Percentiles rank a stretch among this genome's conserved stretches.
These are phyloP conservation scores for Pleurotus pulmonarius DNA, from an alignment of 768 basidiomycete genomes.

Conservation along the genomic window DNA sequence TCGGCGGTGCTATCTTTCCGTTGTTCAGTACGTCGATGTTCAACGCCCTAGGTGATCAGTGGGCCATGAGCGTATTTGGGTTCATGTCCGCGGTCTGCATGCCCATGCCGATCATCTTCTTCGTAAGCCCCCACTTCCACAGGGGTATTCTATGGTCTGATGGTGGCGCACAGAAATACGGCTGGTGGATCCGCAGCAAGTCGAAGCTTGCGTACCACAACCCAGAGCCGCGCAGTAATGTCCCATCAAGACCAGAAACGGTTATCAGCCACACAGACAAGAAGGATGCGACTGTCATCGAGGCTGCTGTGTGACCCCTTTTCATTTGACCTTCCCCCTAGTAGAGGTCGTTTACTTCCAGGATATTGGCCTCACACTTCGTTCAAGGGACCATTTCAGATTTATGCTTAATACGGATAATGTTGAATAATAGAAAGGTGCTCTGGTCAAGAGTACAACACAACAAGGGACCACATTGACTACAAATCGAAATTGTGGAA, in stretches of 20 bases:
- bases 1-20: slow-evolving; percentile 62
- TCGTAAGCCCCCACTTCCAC: slow-evolving; percentile 29
- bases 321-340: no score
- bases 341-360: no score
- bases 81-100: slow-evolving; percentile 45
- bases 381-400: no score
- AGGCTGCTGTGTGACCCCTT: not conserved
- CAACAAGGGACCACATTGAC: no score
- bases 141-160: slow-evolving; percentile 6
- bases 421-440: no score
- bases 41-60: slow-evolving; percentile 44
- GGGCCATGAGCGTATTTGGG: slow-evolving; percentile 55
- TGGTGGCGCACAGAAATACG: slow-evolving; percentile 39
- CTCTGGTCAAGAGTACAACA: no score
- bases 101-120: slow-evolving; percentile 56
- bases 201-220: slow-evolving; percentile 43
- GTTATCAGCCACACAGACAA: slow-evolving; percentile 11
- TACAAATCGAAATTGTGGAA: no score
- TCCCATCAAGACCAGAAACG: slow-evolving; percentile 1
- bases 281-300: slow-evolving; percentile 1
- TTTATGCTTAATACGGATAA: no score
- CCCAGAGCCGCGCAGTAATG: slow-evolving; percentile 8
- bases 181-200: slow-evolving; percentile 41
- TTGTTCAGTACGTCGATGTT: slow-evolving; percentile 54
- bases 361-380: no score